Evolutionary conservation across 1,284 basidiomycete species (phyloP), one percentile per base, ranked within the genome.

Genomic region (Xerocomus subilludens): DNA sequence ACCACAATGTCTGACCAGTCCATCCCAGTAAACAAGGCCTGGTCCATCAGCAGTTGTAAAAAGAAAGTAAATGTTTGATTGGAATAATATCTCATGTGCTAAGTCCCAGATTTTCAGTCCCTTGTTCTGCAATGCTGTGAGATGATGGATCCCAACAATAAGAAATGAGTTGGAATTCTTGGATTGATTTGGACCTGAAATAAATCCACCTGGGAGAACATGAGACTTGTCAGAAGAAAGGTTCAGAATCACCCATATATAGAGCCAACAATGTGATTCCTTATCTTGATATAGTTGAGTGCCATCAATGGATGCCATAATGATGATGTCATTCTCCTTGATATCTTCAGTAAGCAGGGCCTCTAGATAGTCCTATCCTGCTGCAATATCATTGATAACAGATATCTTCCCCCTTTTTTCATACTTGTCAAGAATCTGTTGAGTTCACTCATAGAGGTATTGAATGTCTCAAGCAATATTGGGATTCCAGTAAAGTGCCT

Each of bases 91-190:
- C n/a, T n/a, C n/a, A n/a, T n/a, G n/a, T n/a, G n/a, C n/a, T n/a
- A 3, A n/a, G 21, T 71, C 64, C 70, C 70, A 71, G 0, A 71
- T 71, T 2, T 8, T 5, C 10, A 71, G 70, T 2, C 64, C 70
- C 20, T 71, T n/a, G 1, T 27, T 8, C 13, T 71, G 69, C 2
- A 71, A 35, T 4, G 49, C 64, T 1, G 70, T 5, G 6, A 71
- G 30, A 21, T 71, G 64, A 14, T 72, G 72, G 3, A 66, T 6
- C 0, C 69, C 53, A 14, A 45, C 25, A 25, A 42, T 9, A 0
- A 74, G 27, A 33, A 68, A 74, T 0, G 55, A 74, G 32, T 74
- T 36, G 5, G 71, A 3, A 13, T 71, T 58, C 25, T 71, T 71
- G 5, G 63, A 55, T 30, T 71, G 65, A 3, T 65, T 35, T 3